Percentiles rank a stretch among this genome's conserved stretches.
Evolutionary conservation across 805 yeast species (phyloP).

Genomic region (Wickerhamiella bombiphila): DNA sequence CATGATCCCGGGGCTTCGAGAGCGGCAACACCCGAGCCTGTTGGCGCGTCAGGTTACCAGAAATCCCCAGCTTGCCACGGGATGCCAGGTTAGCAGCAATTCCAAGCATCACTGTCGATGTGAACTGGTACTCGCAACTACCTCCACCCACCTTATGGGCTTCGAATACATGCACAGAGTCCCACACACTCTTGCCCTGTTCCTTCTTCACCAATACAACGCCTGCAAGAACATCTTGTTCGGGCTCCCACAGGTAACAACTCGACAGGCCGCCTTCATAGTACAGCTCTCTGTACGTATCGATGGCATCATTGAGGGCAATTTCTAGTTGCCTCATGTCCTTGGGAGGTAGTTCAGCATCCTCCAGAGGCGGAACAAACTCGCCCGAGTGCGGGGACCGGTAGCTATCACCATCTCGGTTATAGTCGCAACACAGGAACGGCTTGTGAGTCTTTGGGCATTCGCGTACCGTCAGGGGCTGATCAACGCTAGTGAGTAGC

Average conservation of each 20-base stretch:
- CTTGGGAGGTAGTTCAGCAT: slow-evolving; percentile 49
- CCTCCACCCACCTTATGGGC: slow-evolving; percentile 31
- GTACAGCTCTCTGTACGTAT: slow-evolving; percentile 80
- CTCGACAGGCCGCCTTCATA: slow-evolving; percentile 89
- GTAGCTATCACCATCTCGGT: slow-evolving; percentile 84
- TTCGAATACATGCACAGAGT: slow-evolving; percentile 86
- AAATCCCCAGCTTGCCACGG: slow-evolving; percentile 34
- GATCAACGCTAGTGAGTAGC: slow-evolving; percentile 70
- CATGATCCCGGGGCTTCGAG: slow-evolving; percentile 48
- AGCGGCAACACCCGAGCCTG: slow-evolving; percentile 35
- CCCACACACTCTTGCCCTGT: slow-evolving; percentile 41
- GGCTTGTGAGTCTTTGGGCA: slow-evolving; percentile 47
- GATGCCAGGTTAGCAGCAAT: slow-evolving; percentile 30
- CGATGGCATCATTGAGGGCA: slow-evolving; percentile 79
- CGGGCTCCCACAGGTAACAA: slow-evolving; percentile 83
- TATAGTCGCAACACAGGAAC: slow-evolving; percentile 81
- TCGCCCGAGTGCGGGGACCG: slow-evolving; percentile 83
- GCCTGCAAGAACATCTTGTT: slow-evolving; percentile 69
- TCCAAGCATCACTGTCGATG: slow-evolving; percentile 78
- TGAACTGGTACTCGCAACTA: slow-evolving; percentile 46
- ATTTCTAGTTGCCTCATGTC: slow-evolving; percentile 59
- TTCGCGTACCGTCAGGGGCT: slow-evolving; percentile 46
- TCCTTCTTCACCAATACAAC: slow-evolving; percentile 70
- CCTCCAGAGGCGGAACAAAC: slow-evolving; percentile 44
- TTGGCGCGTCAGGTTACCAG: slow-evolving; percentile 83